These are phyloP conservation scores for Nannochloropsis salina DNA, from an alignment of 108 stramenopile species.

Conservation along the genomic window DNA sequence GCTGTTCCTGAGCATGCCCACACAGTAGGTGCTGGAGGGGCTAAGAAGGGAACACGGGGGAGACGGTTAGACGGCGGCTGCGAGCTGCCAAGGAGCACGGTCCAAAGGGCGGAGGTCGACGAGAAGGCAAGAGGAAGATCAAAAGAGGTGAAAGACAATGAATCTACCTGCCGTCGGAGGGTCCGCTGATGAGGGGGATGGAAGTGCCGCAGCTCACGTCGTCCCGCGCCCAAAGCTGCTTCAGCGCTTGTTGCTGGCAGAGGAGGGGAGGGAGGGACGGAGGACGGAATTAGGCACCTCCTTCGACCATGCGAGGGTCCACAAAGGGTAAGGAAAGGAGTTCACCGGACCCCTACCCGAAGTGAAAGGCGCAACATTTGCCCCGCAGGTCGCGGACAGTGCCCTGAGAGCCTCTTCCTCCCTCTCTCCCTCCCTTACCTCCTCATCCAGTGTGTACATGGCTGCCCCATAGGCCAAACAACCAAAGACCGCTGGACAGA, in stretches of 20 bases:
- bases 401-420: not conserved
- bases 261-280: not conserved
- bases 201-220: slow-evolving; percentile 4
- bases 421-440: not conserved
- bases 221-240: not conserved
- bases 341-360: too few relatives aligned
- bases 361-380: too few relatives aligned
- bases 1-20: not conserved
- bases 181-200: not conserved
- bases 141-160: not conserved
- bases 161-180: not conserved
- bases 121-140: not conserved
- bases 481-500: not conserved
- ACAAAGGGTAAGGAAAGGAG: too few relatives aligned
- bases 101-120: not conserved
- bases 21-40: not conserved
- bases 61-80: not conserved
- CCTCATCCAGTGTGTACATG: not conserved
- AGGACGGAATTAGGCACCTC: too few relatives aligned
- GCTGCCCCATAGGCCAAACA: not conserved
- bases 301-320: too few relatives aligned
- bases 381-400: too few relatives aligned
- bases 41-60: not conserved
- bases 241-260: not conserved
- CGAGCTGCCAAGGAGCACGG: not conserved